phyloP scores from a whole-genome alignment of 1,284 basidiomycete genomes.

The Cutaneotrichosporon mucoides region DNA sequence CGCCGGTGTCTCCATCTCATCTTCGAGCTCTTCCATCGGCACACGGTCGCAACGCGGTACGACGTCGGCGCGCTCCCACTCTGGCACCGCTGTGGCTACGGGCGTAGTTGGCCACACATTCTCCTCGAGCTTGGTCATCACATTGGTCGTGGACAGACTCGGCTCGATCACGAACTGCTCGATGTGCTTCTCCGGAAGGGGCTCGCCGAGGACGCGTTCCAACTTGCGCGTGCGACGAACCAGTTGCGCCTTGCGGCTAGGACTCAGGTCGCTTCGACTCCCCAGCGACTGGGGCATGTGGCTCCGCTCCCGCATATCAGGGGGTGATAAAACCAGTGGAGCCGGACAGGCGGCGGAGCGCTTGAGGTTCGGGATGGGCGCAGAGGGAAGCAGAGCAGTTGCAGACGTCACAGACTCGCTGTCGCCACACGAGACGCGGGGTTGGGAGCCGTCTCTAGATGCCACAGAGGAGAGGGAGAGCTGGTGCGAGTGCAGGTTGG shows the following conservation, averaged over 20 bases:
- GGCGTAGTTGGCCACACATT: conserved; percentile 20
- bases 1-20: neutral
- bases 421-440: neutral
- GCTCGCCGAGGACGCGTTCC: conserved; percentile 64
- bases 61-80: conserved; percentile 31
- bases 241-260: conserved; percentile 61
- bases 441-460: neutral
- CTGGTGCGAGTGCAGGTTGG: neutral
- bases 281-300: neutral
- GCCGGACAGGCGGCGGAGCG: too few relatives aligned
- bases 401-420: conserved; percentile 1
- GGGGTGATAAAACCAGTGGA: too few relatives aligned
- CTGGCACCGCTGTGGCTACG: conserved; percentile 7
- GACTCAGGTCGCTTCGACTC: conserved; percentile 56
- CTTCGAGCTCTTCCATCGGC: too few relatives aligned
- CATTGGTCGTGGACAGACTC: conserved; percentile 13
- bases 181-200: conserved; percentile 28
- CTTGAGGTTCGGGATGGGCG: neutral
- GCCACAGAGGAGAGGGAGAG: neutral
- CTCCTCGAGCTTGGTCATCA: conserved; percentile 17
- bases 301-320: neutral
- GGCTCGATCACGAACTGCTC: conserved; percentile 35
- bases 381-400: neutral
- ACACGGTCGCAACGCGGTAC: conserved; percentile 13
- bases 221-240: conserved; percentile 70